phyloP scores from a whole-genome alignment of 345 rosid species.

The Heritiera littoralis region DNA sequence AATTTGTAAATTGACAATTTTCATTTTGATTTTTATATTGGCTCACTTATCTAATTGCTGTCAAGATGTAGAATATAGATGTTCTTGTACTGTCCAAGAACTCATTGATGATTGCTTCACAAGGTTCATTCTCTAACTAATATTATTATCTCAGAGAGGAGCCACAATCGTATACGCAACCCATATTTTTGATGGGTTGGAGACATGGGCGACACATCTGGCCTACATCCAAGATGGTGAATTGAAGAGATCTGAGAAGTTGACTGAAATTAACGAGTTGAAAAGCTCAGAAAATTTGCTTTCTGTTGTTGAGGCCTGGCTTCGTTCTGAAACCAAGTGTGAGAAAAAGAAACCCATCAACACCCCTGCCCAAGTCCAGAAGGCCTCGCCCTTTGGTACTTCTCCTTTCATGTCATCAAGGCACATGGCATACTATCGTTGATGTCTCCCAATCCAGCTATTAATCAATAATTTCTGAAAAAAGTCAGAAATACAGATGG shows the following conservation, averaged over 20 bases:
- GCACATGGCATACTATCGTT: constrained; percentile 92
- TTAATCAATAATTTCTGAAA: neutral
- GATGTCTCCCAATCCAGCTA: constrained; percentile 25
- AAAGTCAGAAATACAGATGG: neutral
- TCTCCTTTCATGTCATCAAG: constrained; percentile 79
- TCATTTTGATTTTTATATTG: neutral
- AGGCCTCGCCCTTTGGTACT: constrained; percentile 46
- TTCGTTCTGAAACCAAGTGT: constrained; percentile 68
- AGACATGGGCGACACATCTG: constrained; percentile 63
- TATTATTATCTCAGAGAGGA: constrained; percentile 56
- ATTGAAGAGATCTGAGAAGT: no score
- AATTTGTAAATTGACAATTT: neutral
- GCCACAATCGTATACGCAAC: constrained; percentile 92
- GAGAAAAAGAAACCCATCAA: constrained; percentile 53
- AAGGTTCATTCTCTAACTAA: neutral
- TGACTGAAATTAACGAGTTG: constrained; percentile 40
- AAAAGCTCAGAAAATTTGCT: constrained; percentile 69
- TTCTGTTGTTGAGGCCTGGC: constrained; percentile 88
- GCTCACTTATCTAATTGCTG: neutral
- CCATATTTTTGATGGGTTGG: constrained; percentile 89
- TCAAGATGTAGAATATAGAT: neutral
- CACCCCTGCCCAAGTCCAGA: constrained; percentile 45
- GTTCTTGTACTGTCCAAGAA: neutral
- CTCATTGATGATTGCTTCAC: neutral
- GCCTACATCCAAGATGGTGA: no score